Evolutionary conservation across 352 stramenopile species (phyloP).

Genomic region (Globisporangium sylvaticum): DNA sequence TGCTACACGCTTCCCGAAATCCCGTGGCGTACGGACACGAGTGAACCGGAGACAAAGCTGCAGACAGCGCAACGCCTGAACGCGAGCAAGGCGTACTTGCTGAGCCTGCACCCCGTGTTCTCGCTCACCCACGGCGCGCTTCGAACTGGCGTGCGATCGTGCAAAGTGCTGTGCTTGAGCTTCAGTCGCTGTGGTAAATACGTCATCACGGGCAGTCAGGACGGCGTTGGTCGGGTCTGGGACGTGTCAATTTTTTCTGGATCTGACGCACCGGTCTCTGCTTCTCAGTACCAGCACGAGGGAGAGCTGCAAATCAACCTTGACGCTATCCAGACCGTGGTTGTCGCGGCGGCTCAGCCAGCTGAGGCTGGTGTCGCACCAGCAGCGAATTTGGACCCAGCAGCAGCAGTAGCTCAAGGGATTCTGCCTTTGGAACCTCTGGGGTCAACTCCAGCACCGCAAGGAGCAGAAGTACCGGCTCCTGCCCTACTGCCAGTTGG

Average conservation of each 20-base stretch:
- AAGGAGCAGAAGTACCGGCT: not conserved
- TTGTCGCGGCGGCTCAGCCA: not conserved
- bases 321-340: not conserved
- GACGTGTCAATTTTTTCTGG: conserved; percentile 56
- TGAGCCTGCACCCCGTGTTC: conserved; percentile 78
- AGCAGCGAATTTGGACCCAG: not conserved
- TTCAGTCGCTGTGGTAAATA: conserved; percentile 82
- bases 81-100: conserved; percentile 64
- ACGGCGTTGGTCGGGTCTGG: conserved; percentile 92
- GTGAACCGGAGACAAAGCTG: conserved; percentile 54
- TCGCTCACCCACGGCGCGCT: conserved; percentile 59
- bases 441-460: not conserved
- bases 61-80: conserved; percentile 77
- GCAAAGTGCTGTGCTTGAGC: conserved; percentile 69
- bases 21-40: conserved; percentile 22
- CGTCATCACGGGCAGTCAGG: conserved; percentile 91
- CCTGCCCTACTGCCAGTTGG: conserved; percentile 14
- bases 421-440: not conserved
- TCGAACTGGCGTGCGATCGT: conserved; percentile 49
- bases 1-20: conserved; percentile 89
- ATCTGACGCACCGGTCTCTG: conserved; percentile 38
- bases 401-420: not conserved
- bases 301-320: conserved; percentile 27
- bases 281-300: conserved; percentile 49
- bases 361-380: not conserved